Base-by-base conservation (phyloP, 1,139 yeast genomes). In the Trichomonascaceae sp. region DNA sequence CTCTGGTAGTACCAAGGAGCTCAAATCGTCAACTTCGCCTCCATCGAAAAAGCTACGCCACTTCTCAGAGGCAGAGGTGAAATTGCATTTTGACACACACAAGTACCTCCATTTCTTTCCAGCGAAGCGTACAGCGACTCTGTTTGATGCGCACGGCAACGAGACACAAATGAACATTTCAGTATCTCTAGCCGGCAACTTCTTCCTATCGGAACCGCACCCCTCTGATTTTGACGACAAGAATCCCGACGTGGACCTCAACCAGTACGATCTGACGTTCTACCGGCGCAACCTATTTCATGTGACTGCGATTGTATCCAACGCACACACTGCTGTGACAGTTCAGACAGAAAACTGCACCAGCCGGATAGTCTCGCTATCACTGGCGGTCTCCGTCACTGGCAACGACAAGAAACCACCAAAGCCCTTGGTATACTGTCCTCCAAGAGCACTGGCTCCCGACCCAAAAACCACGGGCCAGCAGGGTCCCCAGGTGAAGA, bases 251-350 rank as follows among this genome's bases (percentile, higher is more conserved):
- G 32, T 33, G 26, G 39, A 40, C 29, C 32, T 42, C 14, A 32
- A 36, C 34, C 38, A 41, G 25, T 47, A 47, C 31, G 54, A 50
- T 27, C 42, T 52, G 22, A 52, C 57, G 2, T 52, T 52, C 35
- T 52, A 52, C 33, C 46, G 56, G 16, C 42, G 57, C 6, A 52
- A 52, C 31, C 40, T 52, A 28, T 52, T 52, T 28, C 56, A 52
- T 34, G 52, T 52, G 8, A 42, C 44, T 9, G 51, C 52, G n/a
- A 41, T 46, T 1, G 45, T 51, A 4, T 40, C 47, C 9, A 50
- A 50, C 32, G 48, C 53, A 13, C 48, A 45, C 27, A 42, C 42
- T 22, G 57, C 54, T 2, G 50, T 47, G 30, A 52, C 51, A 3
- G 48, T 42, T n/a, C 40, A 41, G 23, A 18, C 46, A 3, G 43